Evolutionary conservation across 495 filamentous ascomycete species (phyloP).

Genomic region (Choiromyces venosus): DNA sequence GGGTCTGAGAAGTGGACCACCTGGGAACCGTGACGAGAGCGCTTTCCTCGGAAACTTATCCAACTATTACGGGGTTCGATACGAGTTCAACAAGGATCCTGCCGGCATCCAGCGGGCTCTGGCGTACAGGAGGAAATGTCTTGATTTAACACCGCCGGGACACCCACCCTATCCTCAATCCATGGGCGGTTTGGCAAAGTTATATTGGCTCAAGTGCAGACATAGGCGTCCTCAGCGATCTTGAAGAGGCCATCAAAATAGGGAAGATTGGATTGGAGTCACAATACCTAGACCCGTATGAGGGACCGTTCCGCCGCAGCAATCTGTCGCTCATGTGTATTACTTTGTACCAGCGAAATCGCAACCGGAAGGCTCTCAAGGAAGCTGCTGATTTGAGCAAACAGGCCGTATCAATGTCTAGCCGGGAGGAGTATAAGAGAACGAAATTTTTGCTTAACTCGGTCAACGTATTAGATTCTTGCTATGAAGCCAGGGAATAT

Average conservation of each 20-base stretch:
- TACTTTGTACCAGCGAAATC: no score
- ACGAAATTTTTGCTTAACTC: not conserved
- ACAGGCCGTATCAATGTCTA: not conserved
- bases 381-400: not conserved
- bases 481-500: not conserved
- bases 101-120: not conserved
- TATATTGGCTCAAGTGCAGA: not conserved
- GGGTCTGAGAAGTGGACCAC: not conserved
- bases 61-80: not conserved
- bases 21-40: not conserved
- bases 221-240: not conserved
- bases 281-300: not conserved
- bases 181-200: not conserved
- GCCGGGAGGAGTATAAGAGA: not conserved
- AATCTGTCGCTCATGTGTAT: not conserved
- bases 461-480: not conserved
- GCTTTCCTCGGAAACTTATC: not conserved
- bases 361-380: not conserved
- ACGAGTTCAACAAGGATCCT: not conserved
- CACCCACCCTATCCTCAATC: not conserved
- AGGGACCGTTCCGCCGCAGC: not conserved
- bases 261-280: not conserved
- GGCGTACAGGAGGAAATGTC: not conserved
- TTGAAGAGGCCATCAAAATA: not conserved
- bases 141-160: not conserved